Evolutionary conservation across 306 rosid species (phyloP).

Genomic region (Senna tora): DNA sequence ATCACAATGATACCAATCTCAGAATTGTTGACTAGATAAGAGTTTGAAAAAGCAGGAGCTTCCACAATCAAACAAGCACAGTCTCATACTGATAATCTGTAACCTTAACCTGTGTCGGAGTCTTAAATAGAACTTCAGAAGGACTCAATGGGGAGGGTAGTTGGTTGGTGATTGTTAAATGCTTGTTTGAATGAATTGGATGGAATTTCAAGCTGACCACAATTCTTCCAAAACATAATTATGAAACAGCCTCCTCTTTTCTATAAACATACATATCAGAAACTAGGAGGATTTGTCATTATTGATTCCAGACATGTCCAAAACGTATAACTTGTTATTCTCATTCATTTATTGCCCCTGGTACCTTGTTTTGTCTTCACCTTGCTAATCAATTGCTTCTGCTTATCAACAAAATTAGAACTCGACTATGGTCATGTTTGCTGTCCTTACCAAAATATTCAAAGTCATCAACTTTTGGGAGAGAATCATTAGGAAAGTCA

Average conservation of each 20-base stretch:
- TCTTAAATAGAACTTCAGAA: constrained; percentile 45
- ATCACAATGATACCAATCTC: constrained; percentile 6
- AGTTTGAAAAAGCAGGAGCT: constrained; percentile 30
- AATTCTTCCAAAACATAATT: constrained; percentile 24
- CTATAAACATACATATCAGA: constrained; percentile 54
- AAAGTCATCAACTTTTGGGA: neutral
- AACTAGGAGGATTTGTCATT: constrained; percentile 42
- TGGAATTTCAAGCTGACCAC: constrained; percentile 35
- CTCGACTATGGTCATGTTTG: neutral
- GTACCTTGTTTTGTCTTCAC: constrained; percentile 35
- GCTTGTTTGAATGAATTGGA: constrained; percentile 41
- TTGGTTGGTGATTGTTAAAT: constrained; percentile 48
- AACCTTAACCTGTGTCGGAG: constrained; percentile 34
- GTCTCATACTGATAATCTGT: constrained; percentile 24
- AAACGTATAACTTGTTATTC: constrained; percentile 40
- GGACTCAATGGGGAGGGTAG: constrained; percentile 40
- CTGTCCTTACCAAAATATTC: constrained; percentile 16
- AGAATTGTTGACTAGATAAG: constrained; percentile 4
- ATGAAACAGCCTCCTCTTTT: constrained; percentile 50
- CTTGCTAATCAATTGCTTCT: neutral
- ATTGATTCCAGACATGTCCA: constrained; percentile 44
- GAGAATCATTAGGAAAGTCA: neutral
- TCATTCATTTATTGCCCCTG: constrained; percentile 52
- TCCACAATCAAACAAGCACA: constrained; percentile 34
- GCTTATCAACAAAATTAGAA: constrained; percentile 19